These are phyloP conservation scores for Fraxinus dipetala DNA, from an alignment of 305 asterid genomes.

Conservation along the genomic window DNA sequence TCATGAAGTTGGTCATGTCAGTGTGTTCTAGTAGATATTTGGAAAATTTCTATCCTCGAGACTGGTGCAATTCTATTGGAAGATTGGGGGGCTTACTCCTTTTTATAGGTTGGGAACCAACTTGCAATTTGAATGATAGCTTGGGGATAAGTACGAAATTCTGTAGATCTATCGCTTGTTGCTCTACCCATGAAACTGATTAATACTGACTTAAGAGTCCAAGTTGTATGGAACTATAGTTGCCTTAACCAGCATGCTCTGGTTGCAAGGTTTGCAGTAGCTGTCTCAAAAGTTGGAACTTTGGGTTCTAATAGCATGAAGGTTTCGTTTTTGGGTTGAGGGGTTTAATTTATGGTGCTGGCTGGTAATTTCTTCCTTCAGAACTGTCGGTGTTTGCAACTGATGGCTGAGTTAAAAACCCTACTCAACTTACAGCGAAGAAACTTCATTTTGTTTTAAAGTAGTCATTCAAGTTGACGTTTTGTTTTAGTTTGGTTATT, in stretches of 20 bases:
- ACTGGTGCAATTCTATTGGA: background rate
- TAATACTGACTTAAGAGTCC: background rate
- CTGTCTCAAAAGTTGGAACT: background rate
- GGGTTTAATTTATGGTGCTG: background rate
- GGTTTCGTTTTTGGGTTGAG: background rate
- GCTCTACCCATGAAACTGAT: background rate
- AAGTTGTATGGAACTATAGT: background rate
- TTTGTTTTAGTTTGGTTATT: background rate
- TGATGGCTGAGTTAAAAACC: background rate
- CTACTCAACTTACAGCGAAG: background rate
- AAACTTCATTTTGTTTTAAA: background rate
- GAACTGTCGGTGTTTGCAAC: background rate
- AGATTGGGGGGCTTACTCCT: background rate
- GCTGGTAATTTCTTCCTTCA: background rate
- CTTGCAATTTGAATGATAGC: background rate
- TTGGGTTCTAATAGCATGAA: background rate
- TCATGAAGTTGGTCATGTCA: background rate
- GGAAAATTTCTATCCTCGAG: background rate
- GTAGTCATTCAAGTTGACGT: background rate
- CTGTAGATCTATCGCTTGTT: background rate
- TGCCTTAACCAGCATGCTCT: background rate
- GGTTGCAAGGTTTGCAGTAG: background rate
- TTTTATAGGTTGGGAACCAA: background rate
- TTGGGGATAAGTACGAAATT: background rate
- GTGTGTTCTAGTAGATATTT: background rate